A percentile compares a stretch with the other conserved stretches of the same genome.
Conservation (phyloP, 164 flowering plant genomes). For the Cinnamomum micranthum region DNA sequence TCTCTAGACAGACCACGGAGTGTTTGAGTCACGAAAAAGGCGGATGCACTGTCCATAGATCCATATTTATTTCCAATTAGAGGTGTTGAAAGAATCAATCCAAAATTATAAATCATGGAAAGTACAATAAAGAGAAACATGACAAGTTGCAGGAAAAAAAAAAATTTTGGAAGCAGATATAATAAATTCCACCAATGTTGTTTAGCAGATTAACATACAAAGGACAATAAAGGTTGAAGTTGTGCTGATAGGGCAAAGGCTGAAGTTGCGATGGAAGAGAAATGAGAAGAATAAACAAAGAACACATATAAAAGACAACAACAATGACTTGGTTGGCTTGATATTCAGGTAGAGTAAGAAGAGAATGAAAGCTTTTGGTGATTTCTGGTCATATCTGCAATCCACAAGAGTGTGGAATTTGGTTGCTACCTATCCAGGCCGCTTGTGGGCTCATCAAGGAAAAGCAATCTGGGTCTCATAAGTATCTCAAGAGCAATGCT, state of each 20-base stretch:
- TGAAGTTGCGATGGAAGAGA: neutral
- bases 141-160: neutral
- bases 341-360: neutral
- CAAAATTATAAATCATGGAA: neutral
- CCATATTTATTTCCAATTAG: neutral
- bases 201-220: neutral
- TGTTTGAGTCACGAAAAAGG: constrained; percentile 93
- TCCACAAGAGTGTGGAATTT: neutral
- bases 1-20: constrained; percentile 72
- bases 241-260: neutral
- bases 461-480: constrained; percentile 85
- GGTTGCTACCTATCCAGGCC: constrained; percentile 78
- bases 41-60: constrained; percentile 67
- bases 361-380: neutral
- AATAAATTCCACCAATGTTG: neutral
- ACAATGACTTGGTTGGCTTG: neutral
- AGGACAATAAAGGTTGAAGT: no score
- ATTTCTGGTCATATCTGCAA: neutral
- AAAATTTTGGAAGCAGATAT: neutral
- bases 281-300: neutral
- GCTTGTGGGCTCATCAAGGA: constrained; percentile 95
- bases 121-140: neutral
- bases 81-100: neutral
- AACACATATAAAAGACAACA: neutral
- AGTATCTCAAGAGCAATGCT: constrained; percentile 93